Percentiles rank a stretch among this genome's conserved stretches.
These are phyloP conservation scores for Orobanche coerulescens DNA, from an alignment of 257 asterid species.

Conservation along the genomic window DNA sequence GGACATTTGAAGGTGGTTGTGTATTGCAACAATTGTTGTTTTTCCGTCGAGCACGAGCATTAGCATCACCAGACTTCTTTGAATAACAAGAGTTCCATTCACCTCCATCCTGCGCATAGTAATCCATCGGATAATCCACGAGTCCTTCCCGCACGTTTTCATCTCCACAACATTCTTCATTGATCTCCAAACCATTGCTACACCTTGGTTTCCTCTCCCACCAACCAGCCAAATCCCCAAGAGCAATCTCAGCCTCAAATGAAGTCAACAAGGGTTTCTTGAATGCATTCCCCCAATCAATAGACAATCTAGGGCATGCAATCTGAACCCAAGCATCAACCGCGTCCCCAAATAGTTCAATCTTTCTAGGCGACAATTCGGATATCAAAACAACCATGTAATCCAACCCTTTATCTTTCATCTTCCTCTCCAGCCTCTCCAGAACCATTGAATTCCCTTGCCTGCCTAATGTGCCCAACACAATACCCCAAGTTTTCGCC, in stretches of 20 bases:
- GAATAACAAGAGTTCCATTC: conserved; percentile 84
- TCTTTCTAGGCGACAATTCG: conserved; percentile 72
- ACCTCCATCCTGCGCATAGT: conserved; percentile 94
- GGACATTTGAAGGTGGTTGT: conserved; percentile 9
- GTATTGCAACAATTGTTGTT: conserved; percentile 34
- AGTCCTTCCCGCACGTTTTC: conserved; percentile 26
- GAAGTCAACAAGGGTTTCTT: conserved; percentile 74
- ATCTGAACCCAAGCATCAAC: conserved; percentile 95
- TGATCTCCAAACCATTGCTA: conserved; percentile 26
- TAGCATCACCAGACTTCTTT: conserved; percentile 52
- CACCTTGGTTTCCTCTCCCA: conserved; percentile 68
- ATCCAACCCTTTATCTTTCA: conserved; percentile 69
- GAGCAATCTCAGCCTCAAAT: conserved; percentile 94
- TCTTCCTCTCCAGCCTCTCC: conserved; percentile 78
- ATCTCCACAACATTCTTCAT: conserved; percentile 38
- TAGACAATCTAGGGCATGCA: conserved; percentile 93
- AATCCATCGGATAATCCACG: conserved; percentile 95
- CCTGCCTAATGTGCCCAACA: conserved; percentile 86
- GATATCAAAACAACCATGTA: conserved; percentile 85
- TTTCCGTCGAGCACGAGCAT: conserved; percentile 25
- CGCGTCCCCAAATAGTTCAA: conserved; percentile 77
- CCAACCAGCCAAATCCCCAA: conserved; percentile 84
- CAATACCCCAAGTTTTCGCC: conserved; percentile 75
- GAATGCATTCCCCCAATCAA: conserved; percentile 97
- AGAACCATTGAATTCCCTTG: conserved; percentile 72